Evolutionary conservation across 2,329 filamentous ascomycete genomes (phyloP), one percentile per base, ranked within the genome.

Genomic region (Cordyceps javanica): DNA sequence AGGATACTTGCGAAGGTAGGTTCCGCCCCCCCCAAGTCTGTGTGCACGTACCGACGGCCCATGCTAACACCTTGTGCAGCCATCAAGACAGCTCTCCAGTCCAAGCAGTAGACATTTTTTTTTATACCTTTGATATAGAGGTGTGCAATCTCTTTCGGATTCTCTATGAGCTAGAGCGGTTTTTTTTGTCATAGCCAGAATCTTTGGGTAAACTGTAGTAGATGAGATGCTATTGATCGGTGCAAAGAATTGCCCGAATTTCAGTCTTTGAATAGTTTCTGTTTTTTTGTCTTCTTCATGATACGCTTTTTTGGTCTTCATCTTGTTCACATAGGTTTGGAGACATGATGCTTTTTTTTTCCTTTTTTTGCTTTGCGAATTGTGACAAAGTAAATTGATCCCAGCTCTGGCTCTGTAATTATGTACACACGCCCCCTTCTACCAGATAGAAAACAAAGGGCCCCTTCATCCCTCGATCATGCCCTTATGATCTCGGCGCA

Each of bases 1-100:
- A 90, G 75, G 81, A 83, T 60, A 89, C 87, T 59, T 93, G 89
- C 68, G 90, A 94, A 76, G 89, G 86, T 88, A 67, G 70, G 82
- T 71, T 11, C 16, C 2, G 11, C 16, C 13, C 13, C 26, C 13
- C 9, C 3, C 6, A 30, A 10, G 13, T 14, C 13, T 14, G 7
- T 25, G 14, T 16, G 5, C 14, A 7, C 34, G 5, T 14, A 48
- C 5, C 2, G 41, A 4, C 1, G 44, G 16, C 34, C 8, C 8
- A 41, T 39, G 55, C 66, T 73, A 44, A 74, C 65, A 23, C 5
- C 9, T 11, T 36, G 21, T 5, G 54, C 55, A 75, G 73, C 74
- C 5, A 73, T 76, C 61, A 75, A 76, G 65, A 66, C 71, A 54
- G 70, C 73, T 14, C 66, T 76, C 57, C 72, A 76, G 42, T 32